A percentile compares a stretch with the other conserved stretches of the same genome.
phyloP scores from a whole-genome alignment of 176 grass and related monocot species.

The Guadua angustifolia region DNA sequence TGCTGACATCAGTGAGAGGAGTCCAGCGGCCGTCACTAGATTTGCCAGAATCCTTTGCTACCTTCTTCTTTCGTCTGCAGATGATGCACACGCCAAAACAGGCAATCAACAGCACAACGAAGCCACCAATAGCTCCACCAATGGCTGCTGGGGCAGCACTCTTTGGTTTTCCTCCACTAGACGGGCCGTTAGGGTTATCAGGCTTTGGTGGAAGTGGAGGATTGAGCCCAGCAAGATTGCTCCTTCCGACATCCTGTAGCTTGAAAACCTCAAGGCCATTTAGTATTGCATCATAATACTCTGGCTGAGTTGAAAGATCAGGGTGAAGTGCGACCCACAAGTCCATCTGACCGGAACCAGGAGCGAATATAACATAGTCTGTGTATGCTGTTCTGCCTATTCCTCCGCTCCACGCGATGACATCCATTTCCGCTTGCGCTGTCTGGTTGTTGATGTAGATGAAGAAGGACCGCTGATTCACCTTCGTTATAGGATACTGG shows the following conservation, averaged over 20 bases:
- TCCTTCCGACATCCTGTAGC: conserved; percentile 13
- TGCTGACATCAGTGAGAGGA: conserved; percentile 45
- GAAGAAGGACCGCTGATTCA: conserved; percentile 66
- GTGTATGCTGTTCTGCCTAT: conserved; percentile 49
- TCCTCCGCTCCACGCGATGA: conserved; percentile 50
- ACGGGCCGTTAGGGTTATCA: background rate
- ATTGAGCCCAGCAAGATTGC: conserved; percentile 64
- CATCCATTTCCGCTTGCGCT: conserved; percentile 51
- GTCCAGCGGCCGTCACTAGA: conserved; percentile 40
- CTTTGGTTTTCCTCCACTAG: background rate
- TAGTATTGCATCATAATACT: conserved; percentile 76
- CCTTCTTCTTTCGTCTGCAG: conserved; percentile 58
- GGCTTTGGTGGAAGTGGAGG: conserved; percentile 16
- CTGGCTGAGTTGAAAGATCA: conserved; percentile 35
- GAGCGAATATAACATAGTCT: conserved; percentile 43
- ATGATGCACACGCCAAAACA: conserved; percentile 34
- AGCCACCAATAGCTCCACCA: conserved; percentile 51
- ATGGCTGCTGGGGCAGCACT: background rate
- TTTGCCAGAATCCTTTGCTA: conserved; percentile 32
- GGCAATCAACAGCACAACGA: conserved; percentile 12
- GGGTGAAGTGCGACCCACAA: conserved; percentile 83
- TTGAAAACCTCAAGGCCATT: conserved; percentile 90
- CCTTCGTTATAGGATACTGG: conserved; percentile 59
- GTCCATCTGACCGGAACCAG: conserved; percentile 46
- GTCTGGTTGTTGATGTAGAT: conserved; percentile 85